Percentiles rank a stretch among this genome's conserved stretches.
Evolutionary conservation across 1,284 basidiomycete genomes (phyloP).

Genomic region (Irpex sp.): DNA sequence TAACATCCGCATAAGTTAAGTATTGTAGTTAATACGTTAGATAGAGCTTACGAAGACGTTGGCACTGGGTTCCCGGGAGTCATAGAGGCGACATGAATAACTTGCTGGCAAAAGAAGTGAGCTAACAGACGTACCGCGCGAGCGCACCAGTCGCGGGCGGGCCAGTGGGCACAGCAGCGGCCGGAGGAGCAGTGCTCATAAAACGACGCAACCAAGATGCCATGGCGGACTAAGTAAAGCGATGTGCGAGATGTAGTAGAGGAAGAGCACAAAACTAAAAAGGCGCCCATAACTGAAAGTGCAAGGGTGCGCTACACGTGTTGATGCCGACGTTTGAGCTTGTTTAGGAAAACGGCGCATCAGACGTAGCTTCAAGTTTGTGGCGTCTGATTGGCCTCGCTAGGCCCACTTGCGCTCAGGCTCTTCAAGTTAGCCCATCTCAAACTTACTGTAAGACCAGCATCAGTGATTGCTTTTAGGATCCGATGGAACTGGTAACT

Average conservation of each 20-base stretch:
- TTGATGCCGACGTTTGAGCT: background rate
- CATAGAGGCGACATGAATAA: constrained; percentile 1
- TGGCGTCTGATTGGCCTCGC: too few species aligned
- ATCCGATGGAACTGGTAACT: too few species aligned
- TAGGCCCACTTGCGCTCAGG: too few species aligned
- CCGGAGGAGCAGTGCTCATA: constrained; percentile 29
- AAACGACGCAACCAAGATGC: constrained; percentile 33
- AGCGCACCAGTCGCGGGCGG: background rate
- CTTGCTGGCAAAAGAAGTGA: constrained; percentile 2
- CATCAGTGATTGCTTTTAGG: too few species aligned
- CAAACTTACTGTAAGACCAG: too few species aligned
- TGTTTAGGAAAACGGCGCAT: background rate
- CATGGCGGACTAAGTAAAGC: constrained; percentile 19
- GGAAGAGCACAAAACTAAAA: background rate
- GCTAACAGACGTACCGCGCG: background rate
- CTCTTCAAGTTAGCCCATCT: too few species aligned
- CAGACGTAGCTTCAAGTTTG: too few species aligned
- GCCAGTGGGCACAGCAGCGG: constrained; percentile 16
- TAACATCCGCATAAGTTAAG: constrained; percentile 27
- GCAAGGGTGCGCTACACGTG: constrained; percentile 3
- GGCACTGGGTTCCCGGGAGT: constrained; percentile 26
- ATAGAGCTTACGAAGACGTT: constrained; percentile 43
- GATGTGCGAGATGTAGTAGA: background rate
- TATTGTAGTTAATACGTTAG: constrained; percentile 4
- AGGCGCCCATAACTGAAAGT: background rate